Percentiles rank a stretch among this genome's conserved stretches.
Evolutionary conservation across 2,329 filamentous ascomycete species (phyloP).

Genomic region (Cylindrodendrum hubeiense): DNA sequence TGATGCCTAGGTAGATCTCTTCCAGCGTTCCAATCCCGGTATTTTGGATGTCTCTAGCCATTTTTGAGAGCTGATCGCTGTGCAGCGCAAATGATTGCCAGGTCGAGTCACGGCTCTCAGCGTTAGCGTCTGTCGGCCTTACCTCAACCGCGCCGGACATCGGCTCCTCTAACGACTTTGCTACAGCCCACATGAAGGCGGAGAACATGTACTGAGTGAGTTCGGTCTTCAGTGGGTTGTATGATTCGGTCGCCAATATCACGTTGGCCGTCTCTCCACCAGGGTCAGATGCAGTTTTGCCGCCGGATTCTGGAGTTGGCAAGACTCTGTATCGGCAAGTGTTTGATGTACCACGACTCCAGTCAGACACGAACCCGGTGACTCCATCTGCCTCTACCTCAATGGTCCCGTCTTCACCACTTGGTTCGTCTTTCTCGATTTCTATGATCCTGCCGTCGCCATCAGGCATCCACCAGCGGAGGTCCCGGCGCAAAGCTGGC

Average conservation of each 20-base stretch:
- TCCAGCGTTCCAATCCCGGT: slow-evolving; percentile 27
- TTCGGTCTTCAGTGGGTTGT: slow-evolving; percentile 23
- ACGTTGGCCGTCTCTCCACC: too few relatives aligned
- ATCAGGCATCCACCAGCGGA: slow-evolving; percentile 34
- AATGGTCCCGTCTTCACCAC: slow-evolving; percentile 1
- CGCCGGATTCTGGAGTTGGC: slow-evolving; percentile 15
- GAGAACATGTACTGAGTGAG: slow-evolving; percentile 45
- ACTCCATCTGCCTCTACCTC: background rate
- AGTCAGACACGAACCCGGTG: background rate
- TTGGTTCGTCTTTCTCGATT: background rate
- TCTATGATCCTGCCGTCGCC: slow-evolving; percentile 27
- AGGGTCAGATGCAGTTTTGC: background rate
- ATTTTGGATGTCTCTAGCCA: slow-evolving; percentile 32
- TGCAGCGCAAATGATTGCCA: slow-evolving; percentile 37
- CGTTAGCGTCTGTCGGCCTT: background rate
- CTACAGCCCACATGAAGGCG: slow-evolving; percentile 44
- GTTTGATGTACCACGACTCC: background rate
- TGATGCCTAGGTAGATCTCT: background rate
- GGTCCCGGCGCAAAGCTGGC: slow-evolving; percentile 18
- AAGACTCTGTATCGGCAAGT: background rate
- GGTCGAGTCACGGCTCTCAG: background rate
- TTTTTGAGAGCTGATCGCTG: slow-evolving; percentile 31
- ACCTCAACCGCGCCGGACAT: slow-evolving; percentile 5
- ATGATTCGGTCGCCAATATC: slow-evolving; percentile 19
- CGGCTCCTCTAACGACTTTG: slow-evolving; percentile 19